These are phyloP conservation scores for Moringa oleifera DNA, from an alignment of 345 rosid species.

Conservation along the genomic window DNA sequence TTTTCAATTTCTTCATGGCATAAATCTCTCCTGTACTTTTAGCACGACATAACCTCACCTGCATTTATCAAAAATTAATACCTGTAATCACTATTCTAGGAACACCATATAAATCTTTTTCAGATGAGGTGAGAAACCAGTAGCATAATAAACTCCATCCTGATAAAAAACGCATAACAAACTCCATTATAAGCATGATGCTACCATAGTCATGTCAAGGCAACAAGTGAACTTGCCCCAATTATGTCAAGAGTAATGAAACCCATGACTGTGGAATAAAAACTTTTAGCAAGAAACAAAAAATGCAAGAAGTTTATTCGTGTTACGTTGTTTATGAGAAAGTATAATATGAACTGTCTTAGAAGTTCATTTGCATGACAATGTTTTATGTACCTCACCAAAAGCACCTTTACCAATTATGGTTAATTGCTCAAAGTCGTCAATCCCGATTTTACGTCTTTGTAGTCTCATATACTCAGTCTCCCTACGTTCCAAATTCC, in stretches of 20 bases:
- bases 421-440: slow-evolving; percentile 85
- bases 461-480: slow-evolving; percentile 94
- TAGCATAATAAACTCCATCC: neutral
- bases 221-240: neutral
- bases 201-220: neutral
- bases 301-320: too few relatives aligned
- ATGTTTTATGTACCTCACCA: slow-evolving; percentile 60
- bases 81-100: neutral
- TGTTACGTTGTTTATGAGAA: too few relatives aligned
- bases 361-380: neutral
- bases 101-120: neutral
- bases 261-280: neutral
- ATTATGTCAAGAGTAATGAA: too few relatives aligned
- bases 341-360: too few relatives aligned
- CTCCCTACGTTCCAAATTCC: slow-evolving; percentile 78
- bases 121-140: neutral
- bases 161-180: too few relatives aligned
- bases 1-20: slow-evolving; percentile 96
- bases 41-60: slow-evolving; percentile 89
- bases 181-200: too few relatives aligned
- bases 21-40: slow-evolving; percentile 80
- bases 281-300: too few relatives aligned
- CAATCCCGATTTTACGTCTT: slow-evolving; percentile 91
- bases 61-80: slow-evolving; percentile 16
- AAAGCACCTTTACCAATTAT: slow-evolving; percentile 96